Evolutionary conservation across 306 rosid genomes (phyloP).

Genomic region (Luffa acutangula): DNA sequence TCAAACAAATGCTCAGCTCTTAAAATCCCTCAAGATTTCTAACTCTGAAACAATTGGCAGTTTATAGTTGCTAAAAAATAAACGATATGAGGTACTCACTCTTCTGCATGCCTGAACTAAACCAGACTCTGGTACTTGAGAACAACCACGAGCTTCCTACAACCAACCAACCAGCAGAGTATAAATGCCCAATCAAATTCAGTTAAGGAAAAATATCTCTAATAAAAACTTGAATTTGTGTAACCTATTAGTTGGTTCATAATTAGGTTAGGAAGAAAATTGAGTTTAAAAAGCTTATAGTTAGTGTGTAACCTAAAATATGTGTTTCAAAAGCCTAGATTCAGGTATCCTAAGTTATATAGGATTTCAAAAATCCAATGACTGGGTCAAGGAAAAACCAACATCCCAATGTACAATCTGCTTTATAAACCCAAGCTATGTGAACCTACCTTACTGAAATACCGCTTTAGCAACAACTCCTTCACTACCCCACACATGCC

Average conservation of each 20-base stretch:
- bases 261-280: neutral
- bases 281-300: neutral
- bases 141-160: slow-evolving; percentile 72
- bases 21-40: slow-evolving; percentile 1
- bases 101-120: slow-evolving; percentile 82
- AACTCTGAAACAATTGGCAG: neutral
- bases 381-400: neutral
- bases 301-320: neutral
- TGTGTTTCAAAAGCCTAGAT: neutral
- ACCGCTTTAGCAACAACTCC: slow-evolving; percentile 76
- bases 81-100: slow-evolving; percentile 37
- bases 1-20: slow-evolving; percentile 19
- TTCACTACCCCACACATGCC: slow-evolving; percentile 93
- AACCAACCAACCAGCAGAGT: slow-evolving; percentile 20
- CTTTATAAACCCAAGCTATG: neutral
- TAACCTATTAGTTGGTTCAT: neutral
- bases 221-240: neutral
- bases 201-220: neutral
- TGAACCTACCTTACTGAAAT: slow-evolving; percentile 77
- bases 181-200: slow-evolving; percentile 13
- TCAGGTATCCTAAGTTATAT: neutral
- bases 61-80: neutral
- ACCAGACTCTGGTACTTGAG: slow-evolving; percentile 59
- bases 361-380: neutral
- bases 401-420: neutral